These are phyloP conservation scores for Diddensiella transvaalensis DNA, from an alignment of 805 yeast genomes.

Conservation along the genomic window DNA sequence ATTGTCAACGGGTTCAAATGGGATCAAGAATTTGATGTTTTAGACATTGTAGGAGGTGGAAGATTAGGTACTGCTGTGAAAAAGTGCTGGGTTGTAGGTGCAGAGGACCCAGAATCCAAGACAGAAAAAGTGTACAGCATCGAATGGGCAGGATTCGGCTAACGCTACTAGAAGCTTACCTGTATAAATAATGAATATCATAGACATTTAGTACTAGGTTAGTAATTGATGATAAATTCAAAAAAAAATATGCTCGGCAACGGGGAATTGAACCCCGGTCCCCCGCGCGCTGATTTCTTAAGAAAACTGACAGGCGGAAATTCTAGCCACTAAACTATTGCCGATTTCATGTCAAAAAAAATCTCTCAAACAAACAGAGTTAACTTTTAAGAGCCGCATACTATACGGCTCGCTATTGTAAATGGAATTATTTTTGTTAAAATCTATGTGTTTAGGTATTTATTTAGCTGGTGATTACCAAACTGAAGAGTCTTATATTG, in stretches of 20 bases:
- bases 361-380: too few relatives aligned
- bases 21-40: slow-evolving; percentile 51
- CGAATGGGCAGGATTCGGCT: slow-evolving; percentile 98
- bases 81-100: slow-evolving; percentile 65
- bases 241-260: slow-evolving; percentile 25
- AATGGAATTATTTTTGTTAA: too few relatives aligned
- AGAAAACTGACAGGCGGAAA: slow-evolving; percentile 35
- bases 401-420: too few relatives aligned
- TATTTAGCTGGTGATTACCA: too few relatives aligned
- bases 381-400: too few relatives aligned
- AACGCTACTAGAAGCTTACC: neutral
- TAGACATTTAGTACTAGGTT: neutral
- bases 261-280: slow-evolving; percentile 24
- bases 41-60: slow-evolving; percentile 75
- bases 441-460: too few relatives aligned
- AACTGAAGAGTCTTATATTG: too few relatives aligned
- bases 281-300: slow-evolving; percentile 18
- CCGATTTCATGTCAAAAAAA: slow-evolving; percentile 24
- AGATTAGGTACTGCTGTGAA: slow-evolving; percentile 90
- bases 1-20: slow-evolving; percentile 54
- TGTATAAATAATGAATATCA: neutral
- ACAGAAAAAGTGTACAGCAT: slow-evolving; percentile 54
- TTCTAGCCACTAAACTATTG: slow-evolving; percentile 40
- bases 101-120: slow-evolving; percentile 20
- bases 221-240: neutral